phyloP scores from a whole-genome alignment of 148 eudicot genomes.

The Simmondsia chinensis region DNA sequence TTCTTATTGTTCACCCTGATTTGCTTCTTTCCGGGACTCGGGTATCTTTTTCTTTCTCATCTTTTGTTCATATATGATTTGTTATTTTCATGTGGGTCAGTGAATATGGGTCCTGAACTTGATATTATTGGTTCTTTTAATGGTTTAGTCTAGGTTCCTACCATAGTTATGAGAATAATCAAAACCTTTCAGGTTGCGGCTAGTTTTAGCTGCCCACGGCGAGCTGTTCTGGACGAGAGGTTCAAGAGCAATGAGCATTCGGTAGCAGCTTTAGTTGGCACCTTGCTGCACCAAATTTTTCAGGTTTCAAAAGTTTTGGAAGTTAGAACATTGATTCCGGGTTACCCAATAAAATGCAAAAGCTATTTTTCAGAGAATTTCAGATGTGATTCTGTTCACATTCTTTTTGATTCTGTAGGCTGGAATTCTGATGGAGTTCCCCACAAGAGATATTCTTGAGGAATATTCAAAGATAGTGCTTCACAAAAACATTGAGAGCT shows the following conservation, averaged over 20 bases:
- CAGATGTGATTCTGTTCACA: constrained; percentile 1
- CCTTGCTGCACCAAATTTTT: constrained; percentile 85
- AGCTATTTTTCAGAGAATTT: background rate
- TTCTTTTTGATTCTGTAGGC: constrained; percentile 38
- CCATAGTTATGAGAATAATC: no score
- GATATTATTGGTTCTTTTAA: no score
- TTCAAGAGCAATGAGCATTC: constrained; percentile 61
- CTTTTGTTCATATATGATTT: background rate
- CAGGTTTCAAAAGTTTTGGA: constrained; percentile 39
- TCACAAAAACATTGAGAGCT: constrained; percentile 65
- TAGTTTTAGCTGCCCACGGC: constrained; percentile 87
- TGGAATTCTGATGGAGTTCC: constrained; percentile 62
- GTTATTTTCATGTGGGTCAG: background rate
- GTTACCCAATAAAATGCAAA: background rate
- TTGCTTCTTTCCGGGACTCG: constrained; percentile 86
- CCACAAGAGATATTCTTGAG: constrained; percentile 60
- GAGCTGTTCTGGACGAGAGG: constrained; percentile 92
- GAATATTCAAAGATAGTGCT: constrained; percentile 57
- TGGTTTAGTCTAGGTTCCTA: no score
- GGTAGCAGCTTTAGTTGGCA: constrained; percentile 78
- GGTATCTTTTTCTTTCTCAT: constrained; percentile 27
- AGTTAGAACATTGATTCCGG: no score
- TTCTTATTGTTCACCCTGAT: constrained; percentile 79
- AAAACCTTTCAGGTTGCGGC: constrained; percentile 70
- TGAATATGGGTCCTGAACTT: no score